Conservation (phyloP, 352 stramenopile species). For the Phytophthora sp. region DNA sequence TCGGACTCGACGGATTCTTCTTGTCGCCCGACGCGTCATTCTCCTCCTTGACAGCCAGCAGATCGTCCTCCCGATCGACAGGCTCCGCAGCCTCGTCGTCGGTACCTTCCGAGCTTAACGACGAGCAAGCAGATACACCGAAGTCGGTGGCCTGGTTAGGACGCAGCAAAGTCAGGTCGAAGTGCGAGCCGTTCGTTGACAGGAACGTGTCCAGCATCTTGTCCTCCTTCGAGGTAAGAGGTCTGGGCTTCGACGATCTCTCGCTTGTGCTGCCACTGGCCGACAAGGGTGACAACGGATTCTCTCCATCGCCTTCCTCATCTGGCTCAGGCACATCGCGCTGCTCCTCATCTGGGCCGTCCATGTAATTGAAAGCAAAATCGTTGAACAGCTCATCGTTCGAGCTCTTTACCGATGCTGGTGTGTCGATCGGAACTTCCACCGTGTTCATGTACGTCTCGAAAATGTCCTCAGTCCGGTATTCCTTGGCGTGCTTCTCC, state of each 20-base stretch:
- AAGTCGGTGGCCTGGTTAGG: slow-evolving; percentile 77
- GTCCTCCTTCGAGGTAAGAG: slow-evolving; percentile 30
- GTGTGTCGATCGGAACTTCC: slow-evolving; percentile 84
- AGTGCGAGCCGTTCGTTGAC: slow-evolving; percentile 60
- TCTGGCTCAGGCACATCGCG: slow-evolving; percentile 46
- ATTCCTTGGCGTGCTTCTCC: slow-evolving; percentile 85
- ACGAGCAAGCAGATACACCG: slow-evolving; percentile 59
- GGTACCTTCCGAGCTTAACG: slow-evolving; percentile 49
- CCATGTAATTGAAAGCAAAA: slow-evolving; percentile 88
- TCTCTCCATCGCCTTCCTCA: slow-evolving; percentile 37
- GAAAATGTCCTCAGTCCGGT: slow-evolving; percentile 80
- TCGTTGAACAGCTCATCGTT: slow-evolving; percentile 78
- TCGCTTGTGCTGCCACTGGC: slow-evolving; percentile 25
- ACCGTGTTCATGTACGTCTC: slow-evolving; percentile 90
- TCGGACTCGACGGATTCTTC: slow-evolving; percentile 12
- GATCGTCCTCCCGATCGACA: slow-evolving; percentile 33
- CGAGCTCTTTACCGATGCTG: slow-evolving; percentile 76
- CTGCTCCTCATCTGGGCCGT: slow-evolving; percentile 60
- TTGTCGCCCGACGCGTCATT: slow-evolving; percentile 8
- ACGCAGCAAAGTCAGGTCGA: slow-evolving; percentile 76
- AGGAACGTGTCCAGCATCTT: slow-evolving; percentile 56
- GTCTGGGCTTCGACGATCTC: slow-evolving; percentile 19
- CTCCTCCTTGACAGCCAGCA: slow-evolving; percentile 19
- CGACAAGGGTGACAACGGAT: slow-evolving; percentile 28
- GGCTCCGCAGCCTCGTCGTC: slow-evolving; percentile 40